Percentiles rank a stretch among this genome's conserved stretches.
These are phyloP conservation scores for Globisporangium acanthophoron DNA, from an alignment of 352 stramenopile species.

Conservation along the genomic window DNA sequence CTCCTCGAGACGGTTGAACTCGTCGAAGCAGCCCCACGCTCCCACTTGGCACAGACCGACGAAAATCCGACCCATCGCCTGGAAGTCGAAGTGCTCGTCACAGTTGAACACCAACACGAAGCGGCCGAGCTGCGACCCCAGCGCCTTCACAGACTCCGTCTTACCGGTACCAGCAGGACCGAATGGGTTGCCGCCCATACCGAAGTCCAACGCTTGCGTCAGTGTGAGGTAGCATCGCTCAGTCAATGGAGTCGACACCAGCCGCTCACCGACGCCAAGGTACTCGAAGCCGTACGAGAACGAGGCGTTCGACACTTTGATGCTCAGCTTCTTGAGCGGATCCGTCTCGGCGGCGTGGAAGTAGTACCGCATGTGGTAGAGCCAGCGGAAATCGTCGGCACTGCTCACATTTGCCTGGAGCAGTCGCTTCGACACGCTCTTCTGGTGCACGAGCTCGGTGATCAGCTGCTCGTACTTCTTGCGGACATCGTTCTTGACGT, in stretches of 20 bases:
- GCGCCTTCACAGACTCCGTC: slow-evolving; percentile 99
- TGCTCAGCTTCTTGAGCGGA: slow-evolving; percentile 91
- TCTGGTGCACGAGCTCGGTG: slow-evolving; percentile 99
- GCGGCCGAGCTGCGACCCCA: slow-evolving; percentile 97
- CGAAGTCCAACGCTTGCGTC: slow-evolving; percentile 98
- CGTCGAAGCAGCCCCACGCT: slow-evolving; percentile 99
- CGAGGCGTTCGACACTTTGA: slow-evolving; percentile 97
- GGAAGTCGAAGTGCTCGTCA: slow-evolving; percentile 99
- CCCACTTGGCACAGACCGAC: slow-evolving; percentile 99
- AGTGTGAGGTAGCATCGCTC: slow-evolving; percentile 99
- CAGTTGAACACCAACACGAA: slow-evolving; percentile 99
- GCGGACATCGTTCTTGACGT: slow-evolving; percentile 92
- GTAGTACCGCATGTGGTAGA: slow-evolving; percentile 99
- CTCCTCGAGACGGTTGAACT: slow-evolving; percentile 99
- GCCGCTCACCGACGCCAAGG: slow-evolving; percentile 97
- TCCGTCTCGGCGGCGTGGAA: slow-evolving; percentile 84
- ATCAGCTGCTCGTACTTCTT: slow-evolving; percentile 99
- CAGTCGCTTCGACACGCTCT: slow-evolving; percentile 95
- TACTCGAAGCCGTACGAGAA: slow-evolving; percentile 99
- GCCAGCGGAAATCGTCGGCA: slow-evolving; percentile 96
- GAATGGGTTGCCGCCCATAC: slow-evolving; percentile 98
- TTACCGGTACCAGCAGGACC: slow-evolving; percentile 99
- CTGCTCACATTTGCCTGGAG: slow-evolving; percentile 78
- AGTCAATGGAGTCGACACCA: slow-evolving; percentile 99
- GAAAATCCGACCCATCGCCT: slow-evolving; percentile 99